These are phyloP conservation scores for Suillus subaureus DNA, from an alignment of 768 basidiomycete species.

Conservation along the genomic window DNA sequence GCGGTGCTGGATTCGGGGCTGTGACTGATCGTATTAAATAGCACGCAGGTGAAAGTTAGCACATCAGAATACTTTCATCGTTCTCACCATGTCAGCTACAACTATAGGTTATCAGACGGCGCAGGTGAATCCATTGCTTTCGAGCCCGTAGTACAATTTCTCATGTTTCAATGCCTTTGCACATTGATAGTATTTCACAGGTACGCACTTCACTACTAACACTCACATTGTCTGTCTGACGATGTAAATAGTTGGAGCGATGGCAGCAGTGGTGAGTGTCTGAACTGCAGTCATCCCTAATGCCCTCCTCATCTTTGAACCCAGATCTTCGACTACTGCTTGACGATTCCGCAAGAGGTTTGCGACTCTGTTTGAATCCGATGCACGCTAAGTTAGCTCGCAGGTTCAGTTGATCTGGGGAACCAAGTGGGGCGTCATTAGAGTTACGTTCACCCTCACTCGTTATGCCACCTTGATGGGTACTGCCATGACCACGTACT, in stretches of 20 bases:
- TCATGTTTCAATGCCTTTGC: neutral
- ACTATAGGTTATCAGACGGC: neutral
- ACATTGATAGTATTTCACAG: neutral
- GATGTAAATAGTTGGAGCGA: neutral
- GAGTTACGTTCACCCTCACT: neutral
- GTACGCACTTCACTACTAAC: neutral
- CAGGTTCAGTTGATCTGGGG: conserved; percentile 10
- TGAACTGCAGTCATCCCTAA: neutral
- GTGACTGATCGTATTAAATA: neutral
- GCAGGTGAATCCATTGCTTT: neutral
- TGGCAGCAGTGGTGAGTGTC: neutral
- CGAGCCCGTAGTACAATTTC: neutral
- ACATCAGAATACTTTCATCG: neutral
- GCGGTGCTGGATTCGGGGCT: neutral
- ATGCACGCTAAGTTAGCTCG: too few relatives aligned
- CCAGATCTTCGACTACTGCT: conserved; percentile 8
- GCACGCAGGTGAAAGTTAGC: neutral
- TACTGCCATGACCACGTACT: conserved; percentile 2
- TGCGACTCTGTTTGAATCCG: neutral
- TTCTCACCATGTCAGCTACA: neutral
- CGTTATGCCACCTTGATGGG: conserved; percentile 7
- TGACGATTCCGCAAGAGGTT: conserved; percentile 8
- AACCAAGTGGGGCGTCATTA: neutral
- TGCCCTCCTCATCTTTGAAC: neutral
- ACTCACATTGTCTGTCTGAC: neutral